Conservation (phyloP, 495 filamentous ascomycete species). For the Lasiosphaeria hispida region DNA sequence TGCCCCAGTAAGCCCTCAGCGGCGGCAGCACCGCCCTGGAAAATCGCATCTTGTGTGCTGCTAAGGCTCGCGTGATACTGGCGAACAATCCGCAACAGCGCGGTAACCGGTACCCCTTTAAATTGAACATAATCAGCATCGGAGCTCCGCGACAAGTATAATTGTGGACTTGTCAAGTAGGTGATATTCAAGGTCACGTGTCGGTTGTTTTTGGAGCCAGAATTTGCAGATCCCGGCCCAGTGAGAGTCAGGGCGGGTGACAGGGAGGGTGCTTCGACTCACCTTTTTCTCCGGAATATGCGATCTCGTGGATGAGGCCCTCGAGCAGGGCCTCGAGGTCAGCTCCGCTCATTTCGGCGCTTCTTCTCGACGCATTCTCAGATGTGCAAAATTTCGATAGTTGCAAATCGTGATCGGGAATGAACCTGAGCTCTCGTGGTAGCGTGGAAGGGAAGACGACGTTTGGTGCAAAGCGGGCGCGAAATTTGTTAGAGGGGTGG, state of each 20-base stretch:
- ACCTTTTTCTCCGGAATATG: conserved; percentile 66
- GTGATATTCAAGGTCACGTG: neutral
- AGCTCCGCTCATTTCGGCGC: conserved; percentile 54
- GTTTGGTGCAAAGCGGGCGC: conserved; percentile 3
- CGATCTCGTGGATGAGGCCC: conserved; percentile 69
- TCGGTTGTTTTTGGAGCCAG: too few relatives aligned
- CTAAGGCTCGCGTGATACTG: conserved; percentile 25
- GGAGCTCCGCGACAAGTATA: too few relatives aligned
- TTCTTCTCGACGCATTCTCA: conserved; percentile 25
- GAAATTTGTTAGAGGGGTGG: conserved; percentile 25
- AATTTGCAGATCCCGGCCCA: too few relatives aligned
- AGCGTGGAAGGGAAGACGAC: conserved; percentile 10
- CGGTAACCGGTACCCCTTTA: conserved; percentile 27
- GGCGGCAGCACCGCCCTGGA: conserved; percentile 1
- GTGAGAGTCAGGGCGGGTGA: neutral
- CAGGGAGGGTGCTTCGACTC: conserved; percentile 33
- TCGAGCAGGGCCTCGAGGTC: conserved; percentile 69
- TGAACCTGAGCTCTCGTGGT: conserved; percentile 26
- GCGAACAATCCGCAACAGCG: conserved; percentile 30
- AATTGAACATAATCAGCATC: conserved; percentile 14
- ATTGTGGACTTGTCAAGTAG: neutral
- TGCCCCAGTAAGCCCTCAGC: conserved; percentile 1
- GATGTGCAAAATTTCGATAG: conserved; percentile 17
- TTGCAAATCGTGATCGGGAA: conserved; percentile 17
- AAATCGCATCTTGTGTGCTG: conserved; percentile 7